Base-by-base conservation (phyloP, 345 rosid species). In the Firmiana major region DNA sequence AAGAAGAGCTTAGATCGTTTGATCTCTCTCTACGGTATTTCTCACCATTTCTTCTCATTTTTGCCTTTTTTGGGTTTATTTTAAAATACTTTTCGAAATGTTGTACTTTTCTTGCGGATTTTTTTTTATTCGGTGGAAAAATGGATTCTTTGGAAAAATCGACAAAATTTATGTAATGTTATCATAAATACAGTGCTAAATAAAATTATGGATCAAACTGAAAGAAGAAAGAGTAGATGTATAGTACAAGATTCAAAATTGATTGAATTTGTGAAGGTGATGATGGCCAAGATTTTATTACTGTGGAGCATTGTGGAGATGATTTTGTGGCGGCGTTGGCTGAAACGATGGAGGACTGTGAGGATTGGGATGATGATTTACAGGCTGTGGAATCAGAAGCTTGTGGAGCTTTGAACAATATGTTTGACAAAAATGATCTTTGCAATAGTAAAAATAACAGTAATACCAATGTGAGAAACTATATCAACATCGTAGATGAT, bases 291-390 rank as follows among this genome's bases (percentile, higher is more conserved):
- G 98, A 93, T 76, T 92, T 95, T 80, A 79, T 92, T 51, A 88
- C 94, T 9, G 97, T 95, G 68, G 99, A 89, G 82, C 75, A 83
- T 28, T 91, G 97, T 43, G 99, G 96, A 15, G 94, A 95, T 78
- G 97, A 95, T 82, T 93, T 93, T 85, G 82, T 95, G 13, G 92
- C 89, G 15, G 87, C 92, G 55, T 78, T 95, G 60, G 99, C 97
- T 72, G 98, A 90, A 84, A 87, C 85, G 12, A 85, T 90, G 87
- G 82, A 81, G 78, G 94, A 89, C 62, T 74, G 70, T 1, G 97
- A 95, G 93, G 98, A 95, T 63, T 95, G 99, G 98, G 97, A 90
- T 87, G 97, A 89, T 88, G 97, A 93, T 78, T 75, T 89, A 43
- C 89, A 85, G 69, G 88, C 87, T 34, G 38, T 85, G 26, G 97